Evolutionary conservation across 768 basidiomycete genomes (phyloP).

Genomic region (Pilatotrama ljubarskyi): DNA sequence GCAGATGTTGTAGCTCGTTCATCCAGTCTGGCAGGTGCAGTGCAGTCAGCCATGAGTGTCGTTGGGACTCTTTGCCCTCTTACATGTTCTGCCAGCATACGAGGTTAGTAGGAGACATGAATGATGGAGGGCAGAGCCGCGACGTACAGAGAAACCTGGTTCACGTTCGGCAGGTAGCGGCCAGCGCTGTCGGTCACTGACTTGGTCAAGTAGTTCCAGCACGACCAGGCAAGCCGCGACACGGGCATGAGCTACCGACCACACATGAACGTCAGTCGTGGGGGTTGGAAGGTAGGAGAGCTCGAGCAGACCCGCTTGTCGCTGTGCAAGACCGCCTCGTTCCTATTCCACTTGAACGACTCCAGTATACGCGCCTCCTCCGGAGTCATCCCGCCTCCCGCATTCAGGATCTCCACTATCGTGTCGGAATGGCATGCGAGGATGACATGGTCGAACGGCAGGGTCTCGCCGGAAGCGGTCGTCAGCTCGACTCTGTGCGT

Average conservation of each 20-base stretch:
- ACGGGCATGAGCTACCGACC: conserved; percentile 63
- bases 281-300: background rate
- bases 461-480: conserved; percentile 45
- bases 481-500: conserved; percentile 41
- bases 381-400: conserved; percentile 48
- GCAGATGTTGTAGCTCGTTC: conserved; percentile 74
- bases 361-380: conserved; percentile 58
- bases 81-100: background rate
- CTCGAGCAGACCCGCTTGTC: conserved; percentile 53
- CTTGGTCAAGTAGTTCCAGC: conserved; percentile 77
- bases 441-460: conserved; percentile 67
- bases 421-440: conserved; percentile 74
- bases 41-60: too few relatives aligned
- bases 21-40: conserved; percentile 53
- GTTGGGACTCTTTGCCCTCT: too few relatives aligned
- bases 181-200: conserved; percentile 41
- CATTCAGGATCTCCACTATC: conserved; percentile 49
- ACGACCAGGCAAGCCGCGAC: conserved; percentile 62
- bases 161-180: conserved; percentile 45
- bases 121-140: too few relatives aligned
- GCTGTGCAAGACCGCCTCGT: conserved; percentile 66
- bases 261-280: background rate
- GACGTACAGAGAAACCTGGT: conserved; percentile 63
- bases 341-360: conserved; percentile 65
- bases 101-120: too few relatives aligned